Percentiles rank a stretch among this genome's conserved stretches.
phyloP scores from a whole-genome alignment of 345 rosid genomes.

The Corchorus olitorius region DNA sequence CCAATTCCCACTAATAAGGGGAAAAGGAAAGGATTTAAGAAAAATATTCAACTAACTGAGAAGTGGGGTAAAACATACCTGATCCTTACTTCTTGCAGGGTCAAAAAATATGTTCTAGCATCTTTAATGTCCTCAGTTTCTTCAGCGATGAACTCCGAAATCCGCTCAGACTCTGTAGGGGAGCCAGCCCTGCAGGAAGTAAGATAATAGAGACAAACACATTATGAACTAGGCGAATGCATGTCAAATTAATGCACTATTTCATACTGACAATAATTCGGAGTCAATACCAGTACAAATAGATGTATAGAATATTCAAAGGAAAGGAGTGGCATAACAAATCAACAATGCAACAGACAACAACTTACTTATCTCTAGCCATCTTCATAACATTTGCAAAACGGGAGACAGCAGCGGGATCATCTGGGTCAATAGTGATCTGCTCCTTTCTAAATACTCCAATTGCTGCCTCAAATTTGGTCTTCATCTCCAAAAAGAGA shows the following conservation, averaged over 20 bases:
- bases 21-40: background rate
- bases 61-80: slow-evolving; percentile 38
- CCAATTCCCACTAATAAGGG: background rate
- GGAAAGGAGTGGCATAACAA: background rate
- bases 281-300: background rate
- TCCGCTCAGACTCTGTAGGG: slow-evolving; percentile 83
- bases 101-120: slow-evolving; percentile 83
- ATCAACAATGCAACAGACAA: slow-evolving; percentile 2
- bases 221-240: slow-evolving; percentile 1
- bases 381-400: slow-evolving; percentile 92
- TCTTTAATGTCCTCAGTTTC: slow-evolving; percentile 76
- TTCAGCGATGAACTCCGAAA: slow-evolving; percentile 59
- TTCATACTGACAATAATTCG: too few species aligned
- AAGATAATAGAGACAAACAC: background rate
- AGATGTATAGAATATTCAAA: background rate
- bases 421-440: slow-evolving; percentile 86
- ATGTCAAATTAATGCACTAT: slow-evolving; percentile 14
- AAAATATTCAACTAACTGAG: background rate
- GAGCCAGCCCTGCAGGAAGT: slow-evolving; percentile 70
- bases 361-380: slow-evolving; percentile 77
- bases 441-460: slow-evolving; percentile 85
- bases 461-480: slow-evolving; percentile 77
- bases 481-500: slow-evolving; percentile 81
- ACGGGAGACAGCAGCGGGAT: slow-evolving; percentile 83
- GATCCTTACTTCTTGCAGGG: slow-evolving; percentile 71